phyloP scores from a whole-genome alignment of 2,329 filamentous ascomycete species.

The Dryadomyces quercus-mongolicae region DNA sequence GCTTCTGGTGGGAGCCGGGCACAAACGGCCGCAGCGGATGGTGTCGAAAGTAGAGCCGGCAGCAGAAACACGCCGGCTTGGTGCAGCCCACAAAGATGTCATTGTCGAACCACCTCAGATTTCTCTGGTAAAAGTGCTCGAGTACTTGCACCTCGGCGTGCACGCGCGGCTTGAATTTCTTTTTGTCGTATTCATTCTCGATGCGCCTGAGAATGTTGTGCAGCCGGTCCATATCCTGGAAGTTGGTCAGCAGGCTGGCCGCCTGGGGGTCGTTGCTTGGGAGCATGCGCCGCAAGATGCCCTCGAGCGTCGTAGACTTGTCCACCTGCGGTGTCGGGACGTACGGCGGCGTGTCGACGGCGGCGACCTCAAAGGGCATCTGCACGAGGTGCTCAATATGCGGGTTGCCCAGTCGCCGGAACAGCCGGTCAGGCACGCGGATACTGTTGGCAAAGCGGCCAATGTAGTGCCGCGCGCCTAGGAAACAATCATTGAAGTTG shows the following conservation, averaged over 20 bases:
- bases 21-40: conserved; percentile 22
- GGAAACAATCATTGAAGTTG: conserved; percentile 14
- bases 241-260: neutral
- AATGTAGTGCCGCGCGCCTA: conserved; percentile 25
- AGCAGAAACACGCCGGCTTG: conserved; percentile 39
- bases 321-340: conserved; percentile 16
- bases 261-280: neutral
- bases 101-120: conserved; percentile 20
- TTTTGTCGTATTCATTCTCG: conserved; percentile 14
- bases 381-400: conserved; percentile 20
- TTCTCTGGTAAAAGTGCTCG: conserved; percentile 27
- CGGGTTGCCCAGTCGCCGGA: conserved; percentile 21
- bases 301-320: conserved; percentile 17
- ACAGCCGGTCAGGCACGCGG: conserved; percentile 24
- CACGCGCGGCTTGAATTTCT: conserved; percentile 18
- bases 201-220: conserved; percentile 15
- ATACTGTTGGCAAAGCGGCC: conserved; percentile 32
- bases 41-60: conserved; percentile 28
- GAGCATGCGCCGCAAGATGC: conserved; percentile 22
- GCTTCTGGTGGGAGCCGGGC: conserved; percentile 25
- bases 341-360: conserved; percentile 8
- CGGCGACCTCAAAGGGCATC: neutral
- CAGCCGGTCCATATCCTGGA: conserved; percentile 18
- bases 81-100: conserved; percentile 37
- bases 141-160: conserved; percentile 36